Evolutionary conservation across 805 yeast genomes (phyloP).

Genomic region (Candida koratica): DNA sequence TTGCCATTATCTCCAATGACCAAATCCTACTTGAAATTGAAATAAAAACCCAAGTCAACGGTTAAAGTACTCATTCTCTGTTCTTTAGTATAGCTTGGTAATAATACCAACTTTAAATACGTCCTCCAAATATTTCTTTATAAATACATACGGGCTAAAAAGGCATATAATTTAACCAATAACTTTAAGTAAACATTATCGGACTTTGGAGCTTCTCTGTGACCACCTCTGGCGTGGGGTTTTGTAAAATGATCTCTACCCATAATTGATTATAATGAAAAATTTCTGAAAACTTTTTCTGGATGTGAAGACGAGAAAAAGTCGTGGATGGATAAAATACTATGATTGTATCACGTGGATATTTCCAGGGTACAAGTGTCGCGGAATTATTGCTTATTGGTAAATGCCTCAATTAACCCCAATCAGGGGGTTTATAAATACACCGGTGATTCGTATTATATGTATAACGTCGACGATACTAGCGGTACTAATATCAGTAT

Average conservation of each 20-base stretch:
- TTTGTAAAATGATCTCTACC: conserved; percentile 96
- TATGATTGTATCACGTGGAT: conserved; percentile 2
- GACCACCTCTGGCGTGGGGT: conserved; percentile 94
- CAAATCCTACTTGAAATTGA: conserved; percentile 3
- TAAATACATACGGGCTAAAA: conserved; percentile 93
- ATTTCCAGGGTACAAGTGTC: not conserved
- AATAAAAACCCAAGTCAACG: conserved; percentile 5
- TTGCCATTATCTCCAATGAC: conserved; percentile 16
- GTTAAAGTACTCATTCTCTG: conserved; percentile 9
- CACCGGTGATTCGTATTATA: conserved; percentile 41
- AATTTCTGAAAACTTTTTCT: conserved; percentile 9
- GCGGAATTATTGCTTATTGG: not conserved
- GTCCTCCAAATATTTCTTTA: conserved; percentile 1
- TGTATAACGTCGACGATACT: conserved; percentile 31
- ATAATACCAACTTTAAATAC: conserved; percentile 1
- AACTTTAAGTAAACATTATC: conserved; percentile 98
- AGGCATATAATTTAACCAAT: conserved; percentile 96
- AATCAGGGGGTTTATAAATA: conserved; percentile 38
- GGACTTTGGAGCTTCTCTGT: conserved; percentile 99
- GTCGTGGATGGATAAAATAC: conserved; percentile 1
- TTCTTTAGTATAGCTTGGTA: conserved; percentile 2
- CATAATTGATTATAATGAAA: conserved; percentile 41
- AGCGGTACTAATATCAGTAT: conserved; percentile 41
- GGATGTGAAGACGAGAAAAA: not conserved
- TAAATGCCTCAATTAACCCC: conserved; percentile 29